Percentiles rank a stretch among this genome's conserved stretches.
Conservation (phyloP, 2,329 filamentous ascomycete genomes). For the Daldinia sp. region DNA sequence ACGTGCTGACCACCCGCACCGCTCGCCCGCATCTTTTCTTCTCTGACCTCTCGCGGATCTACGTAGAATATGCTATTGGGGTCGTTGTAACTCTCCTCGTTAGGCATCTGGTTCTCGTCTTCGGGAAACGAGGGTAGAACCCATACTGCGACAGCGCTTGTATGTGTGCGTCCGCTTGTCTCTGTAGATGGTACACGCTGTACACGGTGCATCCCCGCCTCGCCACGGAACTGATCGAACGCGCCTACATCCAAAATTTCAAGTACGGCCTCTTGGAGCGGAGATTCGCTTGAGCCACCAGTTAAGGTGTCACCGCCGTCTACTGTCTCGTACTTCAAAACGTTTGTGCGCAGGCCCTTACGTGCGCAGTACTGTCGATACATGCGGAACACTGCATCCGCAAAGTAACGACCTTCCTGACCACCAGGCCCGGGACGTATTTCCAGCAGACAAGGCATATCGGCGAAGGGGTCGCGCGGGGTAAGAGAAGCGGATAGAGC, state of each 20-base stretch:
- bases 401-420: slow-evolving; percentile 90
- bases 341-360: slow-evolving; percentile 71
- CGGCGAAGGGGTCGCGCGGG: slow-evolving; percentile 88
- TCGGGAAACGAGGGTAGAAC: slow-evolving; percentile 87
- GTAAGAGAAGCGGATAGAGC: slow-evolving; percentile 82
- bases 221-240: slow-evolving; percentile 84
- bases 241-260: slow-evolving; percentile 82
- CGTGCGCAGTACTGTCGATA: slow-evolving; percentile 83
- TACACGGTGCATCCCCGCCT: slow-evolving; percentile 94
- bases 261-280: slow-evolving; percentile 87
- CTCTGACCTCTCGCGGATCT: slow-evolving; percentile 81
- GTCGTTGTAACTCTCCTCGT: slow-evolving; percentile 76
- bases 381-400: slow-evolving; percentile 89
- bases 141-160: slow-evolving; percentile 90
- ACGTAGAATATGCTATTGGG: slow-evolving; percentile 94
- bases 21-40: slow-evolving; percentile 90
- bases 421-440: slow-evolving; percentile 93
- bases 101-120: slow-evolving; percentile 59
- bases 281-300: slow-evolving; percentile 70
- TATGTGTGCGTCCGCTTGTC: slow-evolving; percentile 90
- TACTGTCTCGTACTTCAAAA: slow-evolving; percentile 84
- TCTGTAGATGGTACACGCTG: slow-evolving; percentile 94
- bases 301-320: slow-evolving; percentile 67
- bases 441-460: slow-evolving; percentile 90
- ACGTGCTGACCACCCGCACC: slow-evolving; percentile 98